These are phyloP conservation scores for Botrytis paeoniae DNA, from an alignment of 2,329 filamentous ascomycete genomes.

Conservation along the genomic window DNA sequence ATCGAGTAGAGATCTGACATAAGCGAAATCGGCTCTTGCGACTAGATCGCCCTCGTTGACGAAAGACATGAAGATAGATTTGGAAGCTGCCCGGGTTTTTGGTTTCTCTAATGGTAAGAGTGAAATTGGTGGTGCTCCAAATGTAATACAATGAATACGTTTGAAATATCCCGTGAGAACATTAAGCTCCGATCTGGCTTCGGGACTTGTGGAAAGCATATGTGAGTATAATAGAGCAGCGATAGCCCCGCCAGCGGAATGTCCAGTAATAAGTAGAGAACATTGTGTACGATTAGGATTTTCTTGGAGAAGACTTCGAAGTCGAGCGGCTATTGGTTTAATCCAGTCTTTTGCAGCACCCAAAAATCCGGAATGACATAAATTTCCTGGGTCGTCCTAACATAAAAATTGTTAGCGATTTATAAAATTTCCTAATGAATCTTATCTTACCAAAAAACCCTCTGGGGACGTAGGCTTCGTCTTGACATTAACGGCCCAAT, in stretches of 20 bases:
- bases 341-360: constrained; percentile 74
- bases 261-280: constrained; percentile 78
- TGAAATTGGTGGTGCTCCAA: constrained; percentile 77
- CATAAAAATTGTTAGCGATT: not conserved
- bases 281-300: constrained; percentile 63
- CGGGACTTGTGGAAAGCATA: constrained; percentile 62
- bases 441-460: constrained; percentile 57
- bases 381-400: constrained; percentile 69
- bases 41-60: constrained; percentile 87
- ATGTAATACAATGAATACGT: constrained; percentile 79
- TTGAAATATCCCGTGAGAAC: constrained; percentile 68
- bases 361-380: constrained; percentile 79
- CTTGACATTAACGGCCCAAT: constrained; percentile 83
- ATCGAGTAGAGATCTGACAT: constrained; percentile 69
- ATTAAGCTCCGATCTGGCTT: constrained; percentile 65
- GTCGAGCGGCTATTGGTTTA: constrained; percentile 64
- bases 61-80: constrained; percentile 74
- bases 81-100: constrained; percentile 47
- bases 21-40: constrained; percentile 70
- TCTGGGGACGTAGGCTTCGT: constrained; percentile 62
- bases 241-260: constrained; percentile 82
- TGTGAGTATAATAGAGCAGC: constrained; percentile 77
- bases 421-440: not conserved
- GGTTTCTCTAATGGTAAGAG: constrained; percentile 66
- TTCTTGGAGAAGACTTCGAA: constrained; percentile 68